Percentiles rank a stretch among this genome's conserved stretches.
Conservation (phyloP, 208 protist species). For the Leishmania amazonensis region DNA sequence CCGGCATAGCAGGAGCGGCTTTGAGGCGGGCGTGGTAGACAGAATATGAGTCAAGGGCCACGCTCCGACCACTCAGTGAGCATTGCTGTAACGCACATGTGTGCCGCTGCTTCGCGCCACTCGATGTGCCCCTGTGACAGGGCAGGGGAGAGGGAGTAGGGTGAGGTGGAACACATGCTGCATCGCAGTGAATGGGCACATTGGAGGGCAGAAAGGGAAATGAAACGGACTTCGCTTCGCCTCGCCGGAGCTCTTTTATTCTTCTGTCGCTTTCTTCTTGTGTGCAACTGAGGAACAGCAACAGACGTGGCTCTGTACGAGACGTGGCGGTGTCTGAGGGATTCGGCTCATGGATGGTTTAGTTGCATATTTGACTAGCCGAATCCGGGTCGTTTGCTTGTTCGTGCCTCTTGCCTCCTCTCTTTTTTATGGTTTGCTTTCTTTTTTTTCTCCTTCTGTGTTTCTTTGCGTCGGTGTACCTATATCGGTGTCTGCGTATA, state of each 20-base stretch:
- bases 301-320: no score
- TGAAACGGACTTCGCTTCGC: no score
- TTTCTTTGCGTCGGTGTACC: not conserved
- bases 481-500: not conserved
- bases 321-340: no score
- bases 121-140: not conserved
- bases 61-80: not conserved
- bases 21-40: not conserved
- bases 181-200: not conserved
- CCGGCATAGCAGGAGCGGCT: not conserved
- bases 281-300: no score
- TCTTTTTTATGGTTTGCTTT: not conserved
- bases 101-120: not conserved
- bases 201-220: not conserved
- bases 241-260: no score
- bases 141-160: not conserved
- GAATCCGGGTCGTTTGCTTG: no score
- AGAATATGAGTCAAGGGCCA: not conserved
- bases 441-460: not conserved
- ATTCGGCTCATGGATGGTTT: no score
- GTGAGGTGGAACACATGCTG: no score
- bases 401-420: no score
- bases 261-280: no score
- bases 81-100: not conserved
- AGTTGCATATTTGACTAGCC: no score